A percentile compares a stretch with the other conserved stretches of the same genome.
Evolutionary conservation across 148 eudicot genomes (phyloP).

Genomic region (Vaccinium darrowii): DNA sequence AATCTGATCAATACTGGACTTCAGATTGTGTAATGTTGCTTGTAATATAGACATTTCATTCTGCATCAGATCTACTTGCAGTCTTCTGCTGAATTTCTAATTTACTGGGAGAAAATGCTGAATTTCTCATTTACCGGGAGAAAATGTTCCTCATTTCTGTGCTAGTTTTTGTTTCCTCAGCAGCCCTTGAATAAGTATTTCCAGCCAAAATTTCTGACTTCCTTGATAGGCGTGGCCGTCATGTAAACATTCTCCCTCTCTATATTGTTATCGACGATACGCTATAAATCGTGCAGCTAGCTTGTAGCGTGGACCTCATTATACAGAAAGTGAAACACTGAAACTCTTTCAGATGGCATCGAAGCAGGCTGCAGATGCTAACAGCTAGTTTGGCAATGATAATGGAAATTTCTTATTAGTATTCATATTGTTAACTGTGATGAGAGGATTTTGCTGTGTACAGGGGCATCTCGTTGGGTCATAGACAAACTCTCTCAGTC

Average conservation of each 20-base stretch:
- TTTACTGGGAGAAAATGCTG: not conserved
- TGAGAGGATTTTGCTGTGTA: too few relatives aligned
- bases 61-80: not conserved
- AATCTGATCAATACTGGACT: not conserved
- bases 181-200: not conserved
- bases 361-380: not conserved
- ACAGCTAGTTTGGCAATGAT: not conserved
- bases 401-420: too few relatives aligned
- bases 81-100: not conserved
- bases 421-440: too few relatives aligned
- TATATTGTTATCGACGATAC: too few relatives aligned
- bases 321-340: too few relatives aligned
- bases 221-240: too few relatives aligned
- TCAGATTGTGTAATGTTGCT: not conserved
- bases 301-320: too few relatives aligned
- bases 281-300: too few relatives aligned
- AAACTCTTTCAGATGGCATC: not conserved
- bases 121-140: not conserved
- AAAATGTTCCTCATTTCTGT: not conserved
- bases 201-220: too few relatives aligned
- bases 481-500: too few relatives aligned
- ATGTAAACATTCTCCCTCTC: too few relatives aligned
- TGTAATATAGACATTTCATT: slow-evolving; percentile 1
- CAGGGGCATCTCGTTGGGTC: too few relatives aligned
- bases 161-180: not conserved